Conservation (phyloP, 305 asterid genomes). For the Fraxinus sp. region DNA sequence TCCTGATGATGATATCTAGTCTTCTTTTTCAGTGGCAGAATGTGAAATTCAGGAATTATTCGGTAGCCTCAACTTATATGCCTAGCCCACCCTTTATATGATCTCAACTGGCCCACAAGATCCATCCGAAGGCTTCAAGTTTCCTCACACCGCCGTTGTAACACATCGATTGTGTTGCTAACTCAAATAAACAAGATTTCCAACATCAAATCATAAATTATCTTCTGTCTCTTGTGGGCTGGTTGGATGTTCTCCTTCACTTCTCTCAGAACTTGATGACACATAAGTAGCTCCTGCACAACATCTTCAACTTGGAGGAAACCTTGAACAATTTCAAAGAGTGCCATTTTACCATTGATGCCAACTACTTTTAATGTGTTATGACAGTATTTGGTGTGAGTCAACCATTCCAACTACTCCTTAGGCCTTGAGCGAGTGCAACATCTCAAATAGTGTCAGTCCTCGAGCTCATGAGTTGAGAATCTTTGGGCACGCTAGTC, state of each 20-base stretch:
- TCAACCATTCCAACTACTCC: background rate
- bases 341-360: background rate
- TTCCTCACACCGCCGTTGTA: background rate
- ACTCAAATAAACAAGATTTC: background rate
- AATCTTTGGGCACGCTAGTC: background rate
- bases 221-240: background rate
- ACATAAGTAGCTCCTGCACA: background rate
- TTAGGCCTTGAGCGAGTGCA: background rate
- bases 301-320: background rate
- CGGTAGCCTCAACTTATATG: background rate
- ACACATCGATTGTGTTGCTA: background rate
- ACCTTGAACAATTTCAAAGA: background rate
- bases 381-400: background rate
- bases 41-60: background rate
- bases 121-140: background rate
- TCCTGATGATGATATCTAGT: background rate
- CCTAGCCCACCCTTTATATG: background rate
- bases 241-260: background rate
- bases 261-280: background rate
- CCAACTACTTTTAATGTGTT: background rate
- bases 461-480: background rate
- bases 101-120: background rate
- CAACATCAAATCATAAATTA: background rate
- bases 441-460: background rate
- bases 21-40: background rate